Evolutionary conservation across 805 yeast species (phyloP), one percentile per base, ranked within the genome.

Genomic region (Schwanniomyces sp.): DNA sequence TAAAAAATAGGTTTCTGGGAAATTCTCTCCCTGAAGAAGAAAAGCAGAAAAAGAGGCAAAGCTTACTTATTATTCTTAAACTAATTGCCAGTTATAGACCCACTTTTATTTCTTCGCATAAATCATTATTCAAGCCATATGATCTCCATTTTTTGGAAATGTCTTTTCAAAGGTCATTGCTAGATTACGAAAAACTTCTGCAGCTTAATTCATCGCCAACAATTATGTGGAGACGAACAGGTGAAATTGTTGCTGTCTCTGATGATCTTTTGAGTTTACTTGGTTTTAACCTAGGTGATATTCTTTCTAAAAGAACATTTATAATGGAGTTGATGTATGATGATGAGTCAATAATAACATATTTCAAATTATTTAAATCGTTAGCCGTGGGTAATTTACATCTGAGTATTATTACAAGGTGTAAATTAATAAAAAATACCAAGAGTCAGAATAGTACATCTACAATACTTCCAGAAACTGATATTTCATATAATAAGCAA

Each of bases 191-290:
- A 62, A 68, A 70, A 49, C 66, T 76, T 11, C 60, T 67, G 40
- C 69, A 72, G 18, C 58, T 83, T 48, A 82, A 86, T 16, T 85
- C 91, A 9, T 81, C 88, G 1, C 96, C 96, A 1, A 85, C 92
- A 2, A 82, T 87, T 14, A 84, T 88, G 52, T 88, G 96, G 96
- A 74, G 96, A 56, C 70, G 96, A 36, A 86, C 95, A 0, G 95
- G 95, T 8, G 95, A 88, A 61, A 83, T 89, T 37, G 91, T 87
- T 9, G 88, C 88, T 7, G 80, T 86, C 8, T 85, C 91, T 5
- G 82, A 84, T 52, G 94, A 88, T 56, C 80, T 88, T 58, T 79
- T 86, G 27, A 79, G 84, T 3, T 68, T 88, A 52, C 79, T 91
- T 5, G 88, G 89, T 1, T 81, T 84, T 62, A 74, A 80, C 9